Base-by-base conservation (phyloP, 2,329 filamentous ascomycete species). In the Calonectria pseudoreteaudii region DNA sequence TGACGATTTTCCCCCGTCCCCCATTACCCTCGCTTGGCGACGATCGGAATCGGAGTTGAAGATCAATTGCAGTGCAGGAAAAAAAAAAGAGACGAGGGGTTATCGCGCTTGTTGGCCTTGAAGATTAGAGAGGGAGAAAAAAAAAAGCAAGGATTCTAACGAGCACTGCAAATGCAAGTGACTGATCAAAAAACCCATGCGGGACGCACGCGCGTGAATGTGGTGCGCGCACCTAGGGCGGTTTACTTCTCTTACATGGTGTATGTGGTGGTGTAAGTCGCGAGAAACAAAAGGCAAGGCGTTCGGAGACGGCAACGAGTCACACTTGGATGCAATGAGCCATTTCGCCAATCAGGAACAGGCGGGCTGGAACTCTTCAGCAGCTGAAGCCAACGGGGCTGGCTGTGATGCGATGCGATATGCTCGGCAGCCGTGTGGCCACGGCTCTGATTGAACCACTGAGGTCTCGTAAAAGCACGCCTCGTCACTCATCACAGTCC, bases 401-500 rank as follows among this genome's bases (percentile, higher is more conserved):
- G 56, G 56, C n/a, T 60, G 56, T 60, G 56, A 60, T 60, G 56
- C 10, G 53, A 38, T 36, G 56, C 10, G 53, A 38, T 36, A 38
- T 38, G 56, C 34, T 28, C 50, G 50, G 50, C 26, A n/a, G 38
- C 38, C 67, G 30, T 56, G 60, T 56, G 60, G 23, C 66, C 44
- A 16, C 30, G 60, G 30, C 66, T 41, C 53, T 69, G 8, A 28
- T 31, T 67, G 73, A 47, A 44, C 53, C 53, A 36, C 49, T 52
- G 49, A 62, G 23, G 50, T 13, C 77, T 76, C 58, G 71, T 75
- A 73, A 56, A 75, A 66, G 73, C 77, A 78, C 71, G 72, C 70
- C 74, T 73, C 58, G 38, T 79, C 77, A 79, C 77, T 68, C 71
- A 66, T 70, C 68, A 68, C 74, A 74, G 11, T 69, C 62, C 44